These are phyloP conservation scores for Umbelopsis sp. DNA, from an alignment of 192 early-diverging fungal species.

Conservation along the genomic window DNA sequence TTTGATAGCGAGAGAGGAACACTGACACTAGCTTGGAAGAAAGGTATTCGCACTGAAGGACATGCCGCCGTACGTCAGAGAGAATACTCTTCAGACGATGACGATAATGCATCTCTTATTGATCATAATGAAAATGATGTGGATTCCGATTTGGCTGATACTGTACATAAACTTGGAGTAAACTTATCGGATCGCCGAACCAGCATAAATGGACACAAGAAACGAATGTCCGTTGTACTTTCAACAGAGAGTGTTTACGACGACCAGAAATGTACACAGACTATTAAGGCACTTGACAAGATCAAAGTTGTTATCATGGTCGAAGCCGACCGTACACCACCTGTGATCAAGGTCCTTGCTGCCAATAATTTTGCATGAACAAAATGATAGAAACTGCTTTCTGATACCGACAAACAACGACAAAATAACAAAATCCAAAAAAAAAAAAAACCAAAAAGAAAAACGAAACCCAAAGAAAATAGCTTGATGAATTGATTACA, in stretches of 20 bases:
- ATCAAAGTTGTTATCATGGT: constrained; percentile 49
- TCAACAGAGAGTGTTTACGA: constrained; percentile 25
- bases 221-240: constrained; percentile 25
- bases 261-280: constrained; percentile 29
- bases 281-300: constrained; percentile 44
- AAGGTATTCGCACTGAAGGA: constrained; percentile 27
- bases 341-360: constrained; percentile 57
- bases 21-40: constrained; percentile 51
- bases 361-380: constrained; percentile 47
- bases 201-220: constrained; percentile 11
- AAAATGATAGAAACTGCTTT: not conserved
- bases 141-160: constrained; percentile 2
- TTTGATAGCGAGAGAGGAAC: constrained; percentile 36
- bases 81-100: constrained; percentile 7
- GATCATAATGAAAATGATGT: not conserved
- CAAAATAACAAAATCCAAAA: not conserved
- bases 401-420: not conserved
- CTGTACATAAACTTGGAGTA: constrained; percentile 19
- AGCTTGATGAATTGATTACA: too few relatives aligned
- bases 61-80: not conserved
- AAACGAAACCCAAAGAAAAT: not conserved
- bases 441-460: not conserved
- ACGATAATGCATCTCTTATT: not conserved
- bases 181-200: constrained; percentile 2
- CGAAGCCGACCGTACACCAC: constrained; percentile 50